phyloP scores from a whole-genome alignment of 148 eudicot species.

The Vaccinium myrtillus region DNA sequence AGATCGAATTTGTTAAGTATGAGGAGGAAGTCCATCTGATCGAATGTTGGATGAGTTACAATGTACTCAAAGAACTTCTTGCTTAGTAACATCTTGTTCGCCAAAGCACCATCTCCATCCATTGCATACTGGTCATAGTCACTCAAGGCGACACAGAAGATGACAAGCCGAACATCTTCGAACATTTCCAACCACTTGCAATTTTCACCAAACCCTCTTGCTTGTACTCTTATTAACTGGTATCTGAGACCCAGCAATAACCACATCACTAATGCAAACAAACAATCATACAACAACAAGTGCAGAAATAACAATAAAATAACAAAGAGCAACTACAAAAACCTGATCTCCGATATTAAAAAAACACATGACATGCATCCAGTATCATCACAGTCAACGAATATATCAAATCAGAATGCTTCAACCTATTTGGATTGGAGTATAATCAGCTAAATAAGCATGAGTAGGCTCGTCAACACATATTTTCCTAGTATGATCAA shows the following conservation, averaged over 20 bases:
- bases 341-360: too few relatives aligned
- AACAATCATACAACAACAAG: background rate
- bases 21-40: slow-evolving; percentile 76
- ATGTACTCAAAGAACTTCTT: slow-evolving; percentile 78
- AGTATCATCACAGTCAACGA: background rate
- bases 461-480: background rate
- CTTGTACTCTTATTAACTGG: slow-evolving; percentile 90
- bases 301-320: background rate
- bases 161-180: slow-evolving; percentile 84
- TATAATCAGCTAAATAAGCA: background rate
- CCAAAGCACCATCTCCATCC: slow-evolving; percentile 48
- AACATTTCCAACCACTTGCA: slow-evolving; percentile 98
- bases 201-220: slow-evolving; percentile 74
- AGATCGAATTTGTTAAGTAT: slow-evolving; percentile 73
- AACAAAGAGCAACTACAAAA: background rate
- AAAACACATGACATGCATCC: background rate
- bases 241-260: slow-evolving; percentile 43
- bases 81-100: slow-evolving; percentile 77
- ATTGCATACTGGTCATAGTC: slow-evolving; percentile 66
- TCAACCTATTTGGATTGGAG: background rate
- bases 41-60: slow-evolving; percentile 79
- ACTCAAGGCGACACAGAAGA: slow-evolving; percentile 69
- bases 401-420: background rate
- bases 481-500: background rate
- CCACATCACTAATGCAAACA: background rate